Base-by-base conservation (phyloP, 2,329 filamentous ascomycete species). In the Chaetomium sp. region DNA sequence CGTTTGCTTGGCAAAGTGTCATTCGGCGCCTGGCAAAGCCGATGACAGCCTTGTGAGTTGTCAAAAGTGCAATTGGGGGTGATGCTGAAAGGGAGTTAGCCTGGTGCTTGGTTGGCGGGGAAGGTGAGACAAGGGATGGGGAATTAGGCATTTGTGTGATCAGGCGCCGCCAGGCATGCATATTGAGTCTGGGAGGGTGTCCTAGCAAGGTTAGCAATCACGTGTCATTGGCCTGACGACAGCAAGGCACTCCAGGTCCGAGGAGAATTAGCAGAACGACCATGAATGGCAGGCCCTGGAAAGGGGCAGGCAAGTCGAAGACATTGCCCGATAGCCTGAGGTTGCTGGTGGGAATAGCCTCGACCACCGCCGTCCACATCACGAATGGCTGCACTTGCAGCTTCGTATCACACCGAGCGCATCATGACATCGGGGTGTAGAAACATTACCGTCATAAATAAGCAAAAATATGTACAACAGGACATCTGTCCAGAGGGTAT, bases 401-500 rank as follows among this genome's bases (percentile, higher is more conserved):
- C 13, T 1, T 13, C 27, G 4, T 3, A 16, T 33, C 58, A 54
- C 58, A 57, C 19, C 29, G 35, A 33, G n/a, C 29, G 16, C 2
- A 55, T 55, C 16, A 50, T 12, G 10, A 62, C 38, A 13, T 33
- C 33, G 25, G 23, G 58, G 33, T 35, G 51, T 19, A 58, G 53
- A 50, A 65, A 60, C 50, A 65, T 65, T 65, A 69, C 57, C 63
- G 61, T 64, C 54, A 64, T 64, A 67, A 67, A 63, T 38, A 50
- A 35, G 42, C 47, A 67, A 63, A 49, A 19, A 62, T 66, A 69
- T 69, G 69, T 70, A 70, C 67, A 69, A 61, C 35, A 59, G 62
- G 57, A 65, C 65, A 63, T 62, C 67, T 70, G 60, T 69, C 67
- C 68, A 70, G 56, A 60, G 69, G 69, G 69, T 70, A 70, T 70